A percentile compares a stretch with the other conserved stretches of the same genome.
These are phyloP conservation scores for Tetrahymena borealis DNA, from an alignment of 73 alveolate genomes.

Conservation along the genomic window DNA sequence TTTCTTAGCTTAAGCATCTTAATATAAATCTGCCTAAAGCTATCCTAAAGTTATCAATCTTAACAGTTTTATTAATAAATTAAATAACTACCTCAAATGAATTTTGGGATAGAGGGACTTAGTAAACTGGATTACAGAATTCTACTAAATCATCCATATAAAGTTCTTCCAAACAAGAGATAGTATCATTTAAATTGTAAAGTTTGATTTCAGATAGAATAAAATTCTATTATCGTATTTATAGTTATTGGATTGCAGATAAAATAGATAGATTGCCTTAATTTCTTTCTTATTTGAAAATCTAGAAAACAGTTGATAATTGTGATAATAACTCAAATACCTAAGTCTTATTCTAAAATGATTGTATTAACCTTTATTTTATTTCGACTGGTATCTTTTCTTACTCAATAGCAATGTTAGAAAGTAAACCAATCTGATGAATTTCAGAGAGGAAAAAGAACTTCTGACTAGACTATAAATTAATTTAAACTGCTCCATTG, in stretches of 20 bases:
- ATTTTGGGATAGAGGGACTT: background rate
- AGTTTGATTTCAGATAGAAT: background rate
- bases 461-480: background rate
- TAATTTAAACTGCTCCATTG: background rate
- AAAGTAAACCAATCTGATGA: background rate
- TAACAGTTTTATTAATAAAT: background rate
- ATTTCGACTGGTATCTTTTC: background rate
- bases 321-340: background rate
- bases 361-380: background rate
- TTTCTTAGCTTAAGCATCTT: background rate
- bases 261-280: background rate
- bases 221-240: background rate
- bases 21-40: background rate
- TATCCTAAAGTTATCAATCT: background rate
- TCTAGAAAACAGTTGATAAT: background rate
- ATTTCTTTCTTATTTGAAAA: background rate
- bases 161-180: background rate
- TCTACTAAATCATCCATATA: background rate
- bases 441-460: background rate
- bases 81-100: background rate
- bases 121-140: background rate
- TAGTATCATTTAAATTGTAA: background rate
- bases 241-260: background rate
- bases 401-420: background rate
- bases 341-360: background rate